phyloP scores from a whole-genome alignment of 257 asterid genomes.

The Forsythia suspensa region DNA sequence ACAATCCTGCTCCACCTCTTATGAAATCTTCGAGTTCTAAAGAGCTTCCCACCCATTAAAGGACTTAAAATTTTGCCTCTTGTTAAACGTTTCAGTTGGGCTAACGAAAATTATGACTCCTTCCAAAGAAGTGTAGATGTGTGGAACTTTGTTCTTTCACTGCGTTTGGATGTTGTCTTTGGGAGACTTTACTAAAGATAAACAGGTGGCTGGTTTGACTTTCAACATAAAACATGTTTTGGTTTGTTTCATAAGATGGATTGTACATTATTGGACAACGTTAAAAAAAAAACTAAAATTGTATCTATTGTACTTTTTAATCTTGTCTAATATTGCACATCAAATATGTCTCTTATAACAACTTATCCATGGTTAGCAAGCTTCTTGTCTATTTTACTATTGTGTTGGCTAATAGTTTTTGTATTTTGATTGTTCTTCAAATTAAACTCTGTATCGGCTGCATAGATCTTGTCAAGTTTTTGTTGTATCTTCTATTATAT shows the following conservation, averaged over 20 bases:
- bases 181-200: constrained; percentile 82
- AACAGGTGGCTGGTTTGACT: constrained; percentile 58
- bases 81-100: constrained; percentile 96
- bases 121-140: constrained; percentile 80
- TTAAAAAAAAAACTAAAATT: no score
- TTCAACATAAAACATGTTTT: background rate
- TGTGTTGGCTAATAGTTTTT: no score
- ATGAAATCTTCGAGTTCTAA: constrained; percentile 24
- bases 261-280: no score
- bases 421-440: no score
- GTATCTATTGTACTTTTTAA: background rate
- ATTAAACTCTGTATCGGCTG: no score
- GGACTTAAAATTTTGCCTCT: constrained; percentile 76
- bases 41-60: constrained; percentile 67
- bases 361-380: background rate
- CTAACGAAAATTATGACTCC: constrained; percentile 82
- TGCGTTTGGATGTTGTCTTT: constrained; percentile 61
- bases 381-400: background rate
- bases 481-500: no score
- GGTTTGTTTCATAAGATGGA: background rate
- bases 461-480: no score
- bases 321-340: background rate
- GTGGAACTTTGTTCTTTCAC: constrained; percentile 85
- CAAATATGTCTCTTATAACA: background rate
- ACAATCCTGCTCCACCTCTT: constrained; percentile 31